Conservation (phyloP, 225 moss, liverwort and hornwort species). For the Pseudisothecium myosuroides region DNA sequence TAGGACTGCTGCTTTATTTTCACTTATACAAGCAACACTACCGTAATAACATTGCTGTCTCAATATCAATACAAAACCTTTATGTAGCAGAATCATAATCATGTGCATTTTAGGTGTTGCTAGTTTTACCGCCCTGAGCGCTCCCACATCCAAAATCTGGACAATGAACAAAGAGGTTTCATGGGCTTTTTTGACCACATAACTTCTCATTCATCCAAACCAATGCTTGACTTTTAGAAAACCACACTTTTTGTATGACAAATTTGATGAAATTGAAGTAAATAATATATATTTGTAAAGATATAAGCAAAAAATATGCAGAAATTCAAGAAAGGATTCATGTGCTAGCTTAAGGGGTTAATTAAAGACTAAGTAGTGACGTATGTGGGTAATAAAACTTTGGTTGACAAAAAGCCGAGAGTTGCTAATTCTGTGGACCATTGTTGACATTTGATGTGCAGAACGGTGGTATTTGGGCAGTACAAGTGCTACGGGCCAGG, state of each 20-base stretch:
- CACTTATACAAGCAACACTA: neutral
- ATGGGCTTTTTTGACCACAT: neutral
- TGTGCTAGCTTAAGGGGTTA: neutral
- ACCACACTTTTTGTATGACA: neutral
- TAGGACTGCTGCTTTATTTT: neutral
- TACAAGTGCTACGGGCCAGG: conserved; percentile 45
- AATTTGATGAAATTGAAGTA: neutral
- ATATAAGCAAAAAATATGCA: too few species aligned
- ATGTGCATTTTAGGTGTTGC: neutral
- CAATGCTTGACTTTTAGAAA: too few species aligned
- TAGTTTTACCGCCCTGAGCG: too few species aligned
- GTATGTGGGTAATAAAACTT: too few species aligned
- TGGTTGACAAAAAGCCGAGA: neutral
- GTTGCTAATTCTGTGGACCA: neutral
- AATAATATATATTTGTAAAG: too few species aligned
- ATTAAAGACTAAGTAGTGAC: neutral
- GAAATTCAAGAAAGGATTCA: neutral
- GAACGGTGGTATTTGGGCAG: conserved; percentile 32
- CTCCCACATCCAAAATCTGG: accelerated
- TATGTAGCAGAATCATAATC: neutral
- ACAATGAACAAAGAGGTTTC: neutral
- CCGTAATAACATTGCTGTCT: neutral
- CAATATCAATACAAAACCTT: neutral
- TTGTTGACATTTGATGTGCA: neutral
- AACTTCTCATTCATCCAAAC: neutral